These are phyloP conservation scores for Trichocomaceae sp. DNA, from an alignment of 2,329 filamentous ascomycete genomes.

Conservation along the genomic window DNA sequence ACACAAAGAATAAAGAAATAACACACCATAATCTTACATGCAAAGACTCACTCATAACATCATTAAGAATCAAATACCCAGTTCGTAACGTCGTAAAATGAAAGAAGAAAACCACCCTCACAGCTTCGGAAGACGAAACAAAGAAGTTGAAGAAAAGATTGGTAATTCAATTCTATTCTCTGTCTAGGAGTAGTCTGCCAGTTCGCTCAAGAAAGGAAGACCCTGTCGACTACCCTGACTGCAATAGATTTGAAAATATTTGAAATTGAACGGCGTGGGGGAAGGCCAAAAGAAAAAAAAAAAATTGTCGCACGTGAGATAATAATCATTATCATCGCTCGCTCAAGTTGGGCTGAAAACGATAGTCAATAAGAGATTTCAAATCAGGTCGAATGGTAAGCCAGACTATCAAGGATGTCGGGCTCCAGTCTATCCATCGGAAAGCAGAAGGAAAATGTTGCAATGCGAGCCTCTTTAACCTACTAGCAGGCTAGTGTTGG, in stretches of 20 bases:
- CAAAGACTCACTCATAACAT: not conserved
- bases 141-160: not conserved
- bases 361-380: slow-evolving; percentile 1
- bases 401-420: not conserved
- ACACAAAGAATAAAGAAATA: not conserved
- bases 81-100: slow-evolving; percentile 10
- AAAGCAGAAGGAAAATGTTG: slow-evolving; percentile 3
- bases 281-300: not conserved
- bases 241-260: not conserved
- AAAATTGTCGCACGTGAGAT: slow-evolving; percentile 2
- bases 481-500: not conserved
- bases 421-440: not conserved
- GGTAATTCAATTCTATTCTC: slow-evolving; percentile 9
- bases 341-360: slow-evolving; percentile 8
- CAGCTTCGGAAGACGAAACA: not conserved
- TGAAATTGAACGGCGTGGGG: not conserved
- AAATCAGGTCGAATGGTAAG: not conserved
- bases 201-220: no score
- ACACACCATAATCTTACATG: slow-evolving; percentile 1
- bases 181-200: slow-evolving; percentile 8
- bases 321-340: not conserved
- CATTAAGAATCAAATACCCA: not conserved
- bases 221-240: slow-evolving; percentile 11
- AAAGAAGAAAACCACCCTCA: not conserved
- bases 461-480: not conserved